A percentile compares a stretch with the other conserved stretches of the same genome.
Conservation (phyloP, 2,329 filamentous ascomycete species). For the Zymoseptoria tritici region DNA sequence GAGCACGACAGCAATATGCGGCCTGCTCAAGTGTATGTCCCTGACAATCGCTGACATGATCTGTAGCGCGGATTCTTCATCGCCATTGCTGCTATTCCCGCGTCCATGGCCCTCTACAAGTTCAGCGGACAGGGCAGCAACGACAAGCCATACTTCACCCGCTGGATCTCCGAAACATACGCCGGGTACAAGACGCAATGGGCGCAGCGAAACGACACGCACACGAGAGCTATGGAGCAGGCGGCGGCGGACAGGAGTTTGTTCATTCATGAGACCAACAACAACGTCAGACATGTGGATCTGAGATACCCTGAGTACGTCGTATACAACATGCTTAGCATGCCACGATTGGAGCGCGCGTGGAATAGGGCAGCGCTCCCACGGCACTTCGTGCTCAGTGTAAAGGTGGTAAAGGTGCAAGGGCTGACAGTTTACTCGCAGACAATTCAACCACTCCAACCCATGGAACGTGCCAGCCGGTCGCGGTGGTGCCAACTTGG, state of each 20-base stretch:
- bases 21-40: slow-evolving; percentile 12
- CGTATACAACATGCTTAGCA: neutral
- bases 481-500: slow-evolving; percentile 50
- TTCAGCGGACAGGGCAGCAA: slow-evolving; percentile 36
- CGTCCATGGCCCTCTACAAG: slow-evolving; percentile 39
- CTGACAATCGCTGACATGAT: neutral
- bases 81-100: slow-evolving; percentile 39
- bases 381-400: neutral
- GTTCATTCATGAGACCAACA: slow-evolving; percentile 44
- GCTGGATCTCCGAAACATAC: slow-evolving; percentile 52
- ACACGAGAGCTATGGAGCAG: slow-evolving; percentile 54
- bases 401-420: slow-evolving; percentile 9
- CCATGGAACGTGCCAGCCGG: slow-evolving; percentile 60
- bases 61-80: slow-evolving; percentile 43
- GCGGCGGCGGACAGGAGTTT: slow-evolving; percentile 56
- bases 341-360: neutral
- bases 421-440: slow-evolving; percentile 27
- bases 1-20: neutral
- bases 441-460: slow-evolving; percentile 55
- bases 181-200: slow-evolving; percentile 46
- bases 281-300: slow-evolving; percentile 41
- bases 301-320: slow-evolving; percentile 60
- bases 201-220: slow-evolving; percentile 51
- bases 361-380: neutral
- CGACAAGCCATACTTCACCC: slow-evolving; percentile 38